phyloP scores from a whole-genome alignment of 2,329 filamentous ascomycete genomes.

The Ascochyta koolunga region DNA sequence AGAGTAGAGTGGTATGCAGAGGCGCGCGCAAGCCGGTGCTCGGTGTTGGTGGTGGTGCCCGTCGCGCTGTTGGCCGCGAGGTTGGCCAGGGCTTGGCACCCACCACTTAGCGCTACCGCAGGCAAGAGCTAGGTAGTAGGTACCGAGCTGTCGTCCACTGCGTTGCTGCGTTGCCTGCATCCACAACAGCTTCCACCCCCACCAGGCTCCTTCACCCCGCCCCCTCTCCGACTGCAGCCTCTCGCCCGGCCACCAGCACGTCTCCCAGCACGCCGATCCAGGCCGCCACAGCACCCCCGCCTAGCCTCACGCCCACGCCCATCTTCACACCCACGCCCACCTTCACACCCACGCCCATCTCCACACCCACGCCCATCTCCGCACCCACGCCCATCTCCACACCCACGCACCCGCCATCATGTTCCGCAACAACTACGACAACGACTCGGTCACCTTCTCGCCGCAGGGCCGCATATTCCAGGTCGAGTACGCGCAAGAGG shows the following conservation, averaged over 20 bases:
- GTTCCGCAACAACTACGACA: slow-evolving; percentile 99
- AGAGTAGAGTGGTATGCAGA: not conserved
- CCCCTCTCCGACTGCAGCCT: not conserved
- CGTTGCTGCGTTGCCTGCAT: slow-evolving; percentile 28
- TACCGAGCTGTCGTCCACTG: slow-evolving; percentile 34
- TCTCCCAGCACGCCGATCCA: not conserved
- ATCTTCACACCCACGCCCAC: no score
- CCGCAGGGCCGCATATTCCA: slow-evolving; percentile 99
- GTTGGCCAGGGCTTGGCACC: slow-evolving; percentile 12
- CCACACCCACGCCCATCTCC: no score
- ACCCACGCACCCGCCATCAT: slow-evolving; percentile 64
- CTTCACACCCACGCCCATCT: no score
- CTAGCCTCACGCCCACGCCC: slow-evolving; percentile 3
- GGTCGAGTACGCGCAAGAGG: slow-evolving; percentile 98
- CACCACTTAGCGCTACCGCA: slow-evolving; percentile 23
- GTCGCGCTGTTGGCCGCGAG: slow-evolving; percentile 2
- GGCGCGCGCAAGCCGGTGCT: not conserved
- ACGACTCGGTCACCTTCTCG: slow-evolving; percentile 99
- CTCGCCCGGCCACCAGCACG: not conserved
- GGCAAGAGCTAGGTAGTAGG: slow-evolving; percentile 26
- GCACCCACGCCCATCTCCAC: slow-evolving; percentile 5
- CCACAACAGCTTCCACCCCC: slow-evolving; percentile 23
- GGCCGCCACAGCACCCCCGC: not conserved
- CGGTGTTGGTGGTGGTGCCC: slow-evolving; percentile 1
- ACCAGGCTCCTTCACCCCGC: slow-evolving; percentile 7